Evolutionary conservation across 495 filamentous ascomycete genomes (phyloP), one percentile per base, ranked within the genome.

Genomic region (Cercophora sp.): DNA sequence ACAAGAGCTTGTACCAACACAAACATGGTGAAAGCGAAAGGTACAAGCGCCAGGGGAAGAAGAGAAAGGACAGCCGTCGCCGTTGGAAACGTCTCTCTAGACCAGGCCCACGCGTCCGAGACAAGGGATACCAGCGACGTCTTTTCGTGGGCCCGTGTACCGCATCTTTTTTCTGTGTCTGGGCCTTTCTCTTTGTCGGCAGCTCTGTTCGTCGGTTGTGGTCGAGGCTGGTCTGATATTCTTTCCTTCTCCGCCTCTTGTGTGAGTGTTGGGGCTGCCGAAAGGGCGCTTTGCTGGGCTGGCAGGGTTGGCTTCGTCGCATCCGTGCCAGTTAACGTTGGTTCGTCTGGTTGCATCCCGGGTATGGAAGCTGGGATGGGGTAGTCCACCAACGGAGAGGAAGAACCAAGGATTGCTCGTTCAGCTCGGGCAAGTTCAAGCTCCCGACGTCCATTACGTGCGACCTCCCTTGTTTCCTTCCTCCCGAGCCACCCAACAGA

Each of bases 11-110:
- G 82, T 1, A 86, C 83, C 5, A 87, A 75, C 25, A 87, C 73
- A 52, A 87, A 87, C 82, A 87, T 86, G 50, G 74, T 65, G 42
- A 87, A 75, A 1, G 82, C 77, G 56, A 87, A 87, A 4, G 84
- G 83, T 0, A 87, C 69, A 1, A 86, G 73, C 0, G 81, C 75
- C 31, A 79, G 80, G 3, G 84, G 84, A 23, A 87, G 67, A 59
- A 83, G 81, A 2, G 71, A 60, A 4, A 81, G 53, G 0, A 87
- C 82, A 0, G 81, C 77, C 0, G 79, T 79, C 22, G 76, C 76
- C 0, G 82, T 87, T 11, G 84, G 83, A 50, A 87, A 87, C 0
- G 82, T 85, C 60, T 85, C 81, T 36, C 82, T 78, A 1, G 63
- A 69, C 83, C 83, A 87, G 13, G 61, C 56, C 54, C 76, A 79